A percentile compares a stretch with the other conserved stretches of the same genome.
phyloP scores from a whole-genome alignment of 805 yeast genomes.

The Wickerhamomyces mucosus region DNA sequence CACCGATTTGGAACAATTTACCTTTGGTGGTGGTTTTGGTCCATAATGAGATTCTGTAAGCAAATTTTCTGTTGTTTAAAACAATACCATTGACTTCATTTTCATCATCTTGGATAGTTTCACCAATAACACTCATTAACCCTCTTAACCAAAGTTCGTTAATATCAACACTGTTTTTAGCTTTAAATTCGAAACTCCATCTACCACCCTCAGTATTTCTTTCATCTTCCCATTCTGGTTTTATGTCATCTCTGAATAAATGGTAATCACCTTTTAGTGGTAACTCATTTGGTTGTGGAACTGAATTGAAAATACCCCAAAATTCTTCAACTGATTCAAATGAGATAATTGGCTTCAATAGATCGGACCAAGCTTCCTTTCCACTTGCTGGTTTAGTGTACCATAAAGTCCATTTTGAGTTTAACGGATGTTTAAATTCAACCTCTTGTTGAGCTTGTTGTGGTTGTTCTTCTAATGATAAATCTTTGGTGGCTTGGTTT shows the following conservation, averaged over 20 bases:
- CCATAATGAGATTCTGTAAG: slow-evolving; percentile 86
- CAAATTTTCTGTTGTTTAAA: slow-evolving; percentile 75
- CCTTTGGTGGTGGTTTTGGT: slow-evolving; percentile 64
- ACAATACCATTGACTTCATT: slow-evolving; percentile 93
- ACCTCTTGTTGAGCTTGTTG: slow-evolving; percentile 12
- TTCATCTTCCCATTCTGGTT: slow-evolving; percentile 98
- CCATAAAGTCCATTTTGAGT: slow-evolving; percentile 93
- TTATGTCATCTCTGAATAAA: slow-evolving; percentile 84
- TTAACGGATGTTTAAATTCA: slow-evolving; percentile 65
- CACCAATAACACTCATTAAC: slow-evolving; percentile 86
- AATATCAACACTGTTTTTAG: slow-evolving; percentile 48
- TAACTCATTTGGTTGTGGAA: slow-evolving; percentile 85
- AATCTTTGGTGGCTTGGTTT: slow-evolving; percentile 18
- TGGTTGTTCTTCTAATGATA: slow-evolving; percentile 11
- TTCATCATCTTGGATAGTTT: slow-evolving; percentile 72
- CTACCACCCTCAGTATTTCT: slow-evolving; percentile 87
- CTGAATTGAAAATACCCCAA: slow-evolving; percentile 95
- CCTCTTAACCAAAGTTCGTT: slow-evolving; percentile 91
- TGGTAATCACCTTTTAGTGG: slow-evolving; percentile 93
- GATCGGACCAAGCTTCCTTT: slow-evolving; percentile 80
- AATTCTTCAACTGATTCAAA: slow-evolving; percentile 95
- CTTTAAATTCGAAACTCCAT: slow-evolving; percentile 76
- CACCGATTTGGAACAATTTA: slow-evolving; percentile 70
- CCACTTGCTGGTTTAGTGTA: slow-evolving; percentile 85
- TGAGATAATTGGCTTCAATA: slow-evolving; percentile 85